Evolutionary conservation across 768 basidiomycete species (phyloP), one percentile per base, ranked within the genome.

Genomic region (Fomitopsis pulvina): DNA sequence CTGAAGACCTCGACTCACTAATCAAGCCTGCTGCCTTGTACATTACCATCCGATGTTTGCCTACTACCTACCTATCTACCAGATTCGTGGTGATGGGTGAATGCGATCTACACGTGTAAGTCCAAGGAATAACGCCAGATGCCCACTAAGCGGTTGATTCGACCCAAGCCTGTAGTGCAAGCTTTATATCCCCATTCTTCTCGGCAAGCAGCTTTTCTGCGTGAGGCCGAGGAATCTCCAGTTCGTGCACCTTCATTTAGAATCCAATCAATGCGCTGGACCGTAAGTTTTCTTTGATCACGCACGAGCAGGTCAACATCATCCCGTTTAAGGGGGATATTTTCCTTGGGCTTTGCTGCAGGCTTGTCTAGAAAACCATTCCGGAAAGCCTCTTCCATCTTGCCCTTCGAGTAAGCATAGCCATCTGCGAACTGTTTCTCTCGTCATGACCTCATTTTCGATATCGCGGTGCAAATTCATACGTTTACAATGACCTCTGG

Each of bases 401-500:
- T 80, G 45, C 72, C 69, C 62, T 85, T 87, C 22, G 78, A 79
- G 58, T 84, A 87, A 8, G 82, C 73, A 46, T 76, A 76, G 6
- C 85, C 85, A 59, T 87, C 85, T 18, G 64, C 66, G 59, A 79
- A 85, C 83, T 85, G 57, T 37, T 37, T 18, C 34, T 16, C 4
- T 37, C 34, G 14, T 41, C 20, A n/a, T n/a, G n/a, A n/a, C n/a
- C n/a, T n/a, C n/a, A 39, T 12, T 12, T 16, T 8, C n/a, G n/a
- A n/a, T n/a, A n/a, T n/a, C n/a, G n/a, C n/a, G n/a, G n/a, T 21
- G 30, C 32, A 41, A 24, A 28, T 27, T 18, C 79, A 47, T 63
- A 85, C 84, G 60, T 80, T 82, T 50, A 80, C 71, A 54, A 87
- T 85, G 32, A 87, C 78, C 54, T 82, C 80, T 45, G 79, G 71